phyloP scores from a whole-genome alignment of 75 land plant genomes.

The Pseudotsuga menziesii region DNA sequence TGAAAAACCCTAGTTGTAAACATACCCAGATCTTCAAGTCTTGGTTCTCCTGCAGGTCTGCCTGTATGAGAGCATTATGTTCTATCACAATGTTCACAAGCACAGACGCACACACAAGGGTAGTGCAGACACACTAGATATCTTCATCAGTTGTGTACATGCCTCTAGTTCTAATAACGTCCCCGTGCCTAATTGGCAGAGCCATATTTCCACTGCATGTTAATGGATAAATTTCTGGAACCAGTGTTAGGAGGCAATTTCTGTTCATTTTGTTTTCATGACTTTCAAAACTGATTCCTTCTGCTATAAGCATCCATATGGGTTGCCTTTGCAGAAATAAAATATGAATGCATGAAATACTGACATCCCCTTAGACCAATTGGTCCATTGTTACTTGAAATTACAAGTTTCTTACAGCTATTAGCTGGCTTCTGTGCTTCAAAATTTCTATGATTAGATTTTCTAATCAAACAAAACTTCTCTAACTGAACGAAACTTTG shows the following conservation, averaged over 20 bases:
- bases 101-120: too few relatives aligned
- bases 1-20: too few relatives aligned
- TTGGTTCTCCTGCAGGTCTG: not conserved
- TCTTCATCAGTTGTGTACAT: not conserved
- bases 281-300: not conserved
- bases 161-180: not conserved
- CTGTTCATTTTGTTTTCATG: not conserved
- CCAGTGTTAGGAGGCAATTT: not conserved
- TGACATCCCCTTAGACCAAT: too few relatives aligned
- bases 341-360: too few relatives aligned
- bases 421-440: too few relatives aligned
- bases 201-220: not conserved
- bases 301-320: not conserved
- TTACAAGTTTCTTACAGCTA: too few relatives aligned
- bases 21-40: too few relatives aligned
- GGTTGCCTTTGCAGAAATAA: not conserved
- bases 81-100: not conserved
- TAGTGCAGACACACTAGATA: not conserved
- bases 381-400: too few relatives aligned
- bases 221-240: not conserved
- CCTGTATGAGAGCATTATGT: too few relatives aligned
- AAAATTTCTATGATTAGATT: too few relatives aligned
- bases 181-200: not conserved
- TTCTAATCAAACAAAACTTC: too few relatives aligned
- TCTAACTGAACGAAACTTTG: too few relatives aligned